Evolutionary conservation across 148 eudicot genomes (phyloP).

Genomic region (Rhododendron henanense): DNA sequence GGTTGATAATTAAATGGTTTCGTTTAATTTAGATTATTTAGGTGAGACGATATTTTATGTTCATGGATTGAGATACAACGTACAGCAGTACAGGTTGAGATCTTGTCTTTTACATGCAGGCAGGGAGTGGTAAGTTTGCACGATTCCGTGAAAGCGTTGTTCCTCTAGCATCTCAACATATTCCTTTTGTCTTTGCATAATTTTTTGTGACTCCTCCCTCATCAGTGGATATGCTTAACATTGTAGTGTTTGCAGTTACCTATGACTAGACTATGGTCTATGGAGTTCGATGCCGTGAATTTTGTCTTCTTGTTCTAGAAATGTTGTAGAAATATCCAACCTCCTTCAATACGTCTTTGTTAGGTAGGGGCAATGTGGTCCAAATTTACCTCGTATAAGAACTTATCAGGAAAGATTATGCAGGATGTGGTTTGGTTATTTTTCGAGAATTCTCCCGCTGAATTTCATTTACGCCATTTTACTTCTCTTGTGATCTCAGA

Average conservation of each 20-base stretch:
- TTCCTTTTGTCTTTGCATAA: background rate
- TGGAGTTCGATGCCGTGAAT: background rate
- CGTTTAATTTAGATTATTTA: background rate
- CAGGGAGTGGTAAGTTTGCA: background rate
- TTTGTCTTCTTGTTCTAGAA: background rate
- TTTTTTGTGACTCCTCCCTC: too few species aligned
- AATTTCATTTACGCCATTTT: background rate
- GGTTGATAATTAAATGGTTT: background rate
- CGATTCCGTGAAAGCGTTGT: background rate
- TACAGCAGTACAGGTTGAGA: background rate
- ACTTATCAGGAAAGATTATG: background rate
- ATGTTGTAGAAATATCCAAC: background rate
- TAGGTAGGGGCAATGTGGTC: background rate
- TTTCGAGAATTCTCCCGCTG: background rate
- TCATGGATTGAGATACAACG: background rate
- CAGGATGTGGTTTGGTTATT: background rate
- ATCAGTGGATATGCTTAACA: too few species aligned
- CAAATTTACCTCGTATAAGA: background rate
- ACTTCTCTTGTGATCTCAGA: background rate
- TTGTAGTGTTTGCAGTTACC: background rate
- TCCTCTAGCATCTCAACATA: background rate
- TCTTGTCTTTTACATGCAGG: background rate
- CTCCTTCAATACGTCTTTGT: background rate
- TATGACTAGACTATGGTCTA: background rate
- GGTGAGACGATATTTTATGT: background rate